A percentile compares a stretch with the other conserved stretches of the same genome.
Conservation (phyloP, 1,284 basidiomycete genomes). For the Kalmanozyma brasiliensis region DNA sequence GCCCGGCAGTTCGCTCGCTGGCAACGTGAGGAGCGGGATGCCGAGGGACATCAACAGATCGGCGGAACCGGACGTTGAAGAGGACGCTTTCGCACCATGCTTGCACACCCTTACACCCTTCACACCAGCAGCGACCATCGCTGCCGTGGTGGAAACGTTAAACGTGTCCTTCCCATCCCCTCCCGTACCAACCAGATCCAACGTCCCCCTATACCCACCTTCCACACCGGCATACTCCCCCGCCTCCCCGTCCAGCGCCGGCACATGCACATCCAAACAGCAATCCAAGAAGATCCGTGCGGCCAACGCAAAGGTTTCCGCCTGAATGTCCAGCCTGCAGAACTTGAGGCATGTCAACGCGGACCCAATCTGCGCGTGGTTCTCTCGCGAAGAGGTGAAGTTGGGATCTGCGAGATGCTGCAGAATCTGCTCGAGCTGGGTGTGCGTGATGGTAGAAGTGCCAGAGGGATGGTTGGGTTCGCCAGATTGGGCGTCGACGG, state of each 20-base stretch:
- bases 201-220: slow-evolving; percentile 51
- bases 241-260: slow-evolving; percentile 17
- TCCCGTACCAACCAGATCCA: slow-evolving; percentile 77
- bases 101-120: slow-evolving; percentile 88
- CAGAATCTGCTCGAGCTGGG: slow-evolving; percentile 54
- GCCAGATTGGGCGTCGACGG: slow-evolving; percentile 38
- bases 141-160: slow-evolving; percentile 96
- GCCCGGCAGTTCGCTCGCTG: slow-evolving; percentile 70
- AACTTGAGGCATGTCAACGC: slow-evolving; percentile 62
- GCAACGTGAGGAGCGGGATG: slow-evolving; percentile 78
- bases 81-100: slow-evolving; percentile 94
- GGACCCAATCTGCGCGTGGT: slow-evolving; percentile 63
- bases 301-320: slow-evolving; percentile 56
- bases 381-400: slow-evolving; percentile 58
- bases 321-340: slow-evolving; percentile 53
- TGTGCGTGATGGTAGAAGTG: slow-evolving; percentile 36
- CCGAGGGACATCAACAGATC: slow-evolving; percentile 88
- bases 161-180: slow-evolving; percentile 97
- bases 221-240: slow-evolving; percentile 23
- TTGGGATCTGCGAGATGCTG: slow-evolving; percentile 62
- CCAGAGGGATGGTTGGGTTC: slow-evolving; percentile 34
- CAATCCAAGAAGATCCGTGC: slow-evolving; percentile 54
- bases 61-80: slow-evolving; percentile 92
- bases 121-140: slow-evolving; percentile 91
- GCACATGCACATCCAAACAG: slow-evolving; percentile 43